These are phyloP conservation scores for Thelephora ganbajun DNA, from an alignment of 768 basidiomycete genomes.

Conservation along the genomic window DNA sequence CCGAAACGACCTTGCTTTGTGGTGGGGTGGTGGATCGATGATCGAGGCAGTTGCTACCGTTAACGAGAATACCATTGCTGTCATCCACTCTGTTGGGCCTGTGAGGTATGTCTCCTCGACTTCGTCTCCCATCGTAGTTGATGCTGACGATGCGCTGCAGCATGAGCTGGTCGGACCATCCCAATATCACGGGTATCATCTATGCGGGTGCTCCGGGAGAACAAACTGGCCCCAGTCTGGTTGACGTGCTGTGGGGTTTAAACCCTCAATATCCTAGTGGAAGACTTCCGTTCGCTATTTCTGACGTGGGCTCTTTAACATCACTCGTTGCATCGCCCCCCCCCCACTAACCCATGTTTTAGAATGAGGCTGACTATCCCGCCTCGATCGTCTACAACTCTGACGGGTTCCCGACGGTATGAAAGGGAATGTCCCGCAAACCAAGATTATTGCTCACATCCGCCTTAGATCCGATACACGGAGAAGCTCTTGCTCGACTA, in stretches of 20 bases:
- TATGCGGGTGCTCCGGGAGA: neutral
- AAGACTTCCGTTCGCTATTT: neutral
- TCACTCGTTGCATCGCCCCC: neutral
- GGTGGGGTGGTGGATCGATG: constrained; percentile 15
- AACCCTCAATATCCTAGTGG: neutral
- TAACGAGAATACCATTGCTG: constrained; percentile 50
- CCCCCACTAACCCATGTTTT: neutral
- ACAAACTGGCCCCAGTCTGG: neutral
- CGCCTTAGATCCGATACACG: constrained; percentile 34
- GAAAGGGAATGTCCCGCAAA: neutral
- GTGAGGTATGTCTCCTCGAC: constrained; percentile 15
- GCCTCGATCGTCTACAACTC: constrained; percentile 27
- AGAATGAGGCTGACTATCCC: constrained; percentile 32
- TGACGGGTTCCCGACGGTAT: constrained; percentile 11
- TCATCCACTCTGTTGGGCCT: constrained; percentile 52
- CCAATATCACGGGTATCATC: neutral
- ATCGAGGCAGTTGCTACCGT: constrained; percentile 35
- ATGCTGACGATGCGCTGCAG: neutral
- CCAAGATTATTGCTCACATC: neutral
- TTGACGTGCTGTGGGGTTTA: neutral
- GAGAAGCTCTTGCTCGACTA: constrained; percentile 49
- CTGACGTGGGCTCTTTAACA: neutral
- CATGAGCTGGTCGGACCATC: neutral
- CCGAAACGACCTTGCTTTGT: constrained; percentile 15
- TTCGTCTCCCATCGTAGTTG: neutral